Evolutionary conservation across 257 asterid genomes (phyloP).

Genomic region (Salvia splendens): DNA sequence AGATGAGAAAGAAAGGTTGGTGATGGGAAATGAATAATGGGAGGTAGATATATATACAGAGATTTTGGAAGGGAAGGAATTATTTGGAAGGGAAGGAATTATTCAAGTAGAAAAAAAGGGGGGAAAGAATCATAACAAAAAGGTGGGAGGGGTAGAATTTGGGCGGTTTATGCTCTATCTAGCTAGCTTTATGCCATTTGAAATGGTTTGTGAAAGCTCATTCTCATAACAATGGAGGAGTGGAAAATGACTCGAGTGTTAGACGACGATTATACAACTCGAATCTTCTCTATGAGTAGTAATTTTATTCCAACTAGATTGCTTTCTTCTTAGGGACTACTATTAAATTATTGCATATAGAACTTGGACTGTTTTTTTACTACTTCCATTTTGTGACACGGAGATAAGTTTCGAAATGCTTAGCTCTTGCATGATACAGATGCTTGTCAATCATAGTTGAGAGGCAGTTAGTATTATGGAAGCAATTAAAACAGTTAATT

Average conservation of each 20-base stretch:
- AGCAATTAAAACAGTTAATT: too few species aligned
- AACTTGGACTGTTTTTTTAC: too few species aligned
- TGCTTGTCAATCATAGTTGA: too few species aligned
- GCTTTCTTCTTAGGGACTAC: too few species aligned
- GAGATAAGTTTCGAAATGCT: too few species aligned
- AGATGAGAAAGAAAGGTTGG: background rate
- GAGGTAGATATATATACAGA: constrained; percentile 27
- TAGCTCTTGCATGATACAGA: too few species aligned
- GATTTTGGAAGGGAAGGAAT: background rate
- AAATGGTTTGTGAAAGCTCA: constrained; percentile 21
- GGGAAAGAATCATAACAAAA: constrained; percentile 20
- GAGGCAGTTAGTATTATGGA: too few species aligned
- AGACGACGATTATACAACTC: constrained; percentile 13
- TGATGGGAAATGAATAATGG: constrained; percentile 1
- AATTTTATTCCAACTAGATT: background rate
- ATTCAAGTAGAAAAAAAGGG: background rate
- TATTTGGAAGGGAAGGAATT: background rate
- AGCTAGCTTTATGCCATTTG: background rate
- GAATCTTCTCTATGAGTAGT: constrained; percentile 22
- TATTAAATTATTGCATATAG: too few species aligned
- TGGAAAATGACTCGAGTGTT: constrained; percentile 3
- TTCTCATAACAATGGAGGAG: background rate
- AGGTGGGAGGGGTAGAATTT: background rate
- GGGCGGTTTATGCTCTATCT: constrained; percentile 29
- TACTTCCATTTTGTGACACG: too few species aligned